Evolutionary conservation across 352 stramenopile species (phyloP).

Genomic region (Pythium plurisporium): DNA sequence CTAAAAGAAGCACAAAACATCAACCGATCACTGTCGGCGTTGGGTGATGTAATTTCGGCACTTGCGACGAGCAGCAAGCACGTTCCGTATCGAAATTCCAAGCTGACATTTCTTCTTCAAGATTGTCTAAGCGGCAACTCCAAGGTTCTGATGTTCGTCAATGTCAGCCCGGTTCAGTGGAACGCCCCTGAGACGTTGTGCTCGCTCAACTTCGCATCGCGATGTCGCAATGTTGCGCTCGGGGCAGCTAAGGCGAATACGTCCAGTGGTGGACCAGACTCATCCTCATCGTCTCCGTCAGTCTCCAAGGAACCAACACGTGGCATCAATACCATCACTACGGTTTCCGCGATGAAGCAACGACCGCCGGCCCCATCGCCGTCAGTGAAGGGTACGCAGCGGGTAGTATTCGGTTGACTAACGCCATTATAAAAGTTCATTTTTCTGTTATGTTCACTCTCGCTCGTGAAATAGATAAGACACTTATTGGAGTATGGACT

Average conservation of each 20-base stretch:
- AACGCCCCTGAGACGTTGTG: conserved; percentile 87
- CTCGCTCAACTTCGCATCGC: conserved; percentile 88
- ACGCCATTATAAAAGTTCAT: background rate
- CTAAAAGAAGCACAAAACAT: conserved; percentile 96
- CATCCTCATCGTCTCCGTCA: conserved; percentile 10
- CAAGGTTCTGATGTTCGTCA: conserved; percentile 86
- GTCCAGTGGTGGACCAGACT: conserved; percentile 6
- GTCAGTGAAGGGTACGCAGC: conserved; percentile 6
- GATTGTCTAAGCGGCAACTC: conserved; percentile 77
- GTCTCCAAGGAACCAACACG: conserved; percentile 1
- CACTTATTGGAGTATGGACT: conserved; percentile 11
- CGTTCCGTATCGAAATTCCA: conserved; percentile 95
- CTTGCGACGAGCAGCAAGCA: conserved; percentile 86
- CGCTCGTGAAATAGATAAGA: conserved; percentile 9
- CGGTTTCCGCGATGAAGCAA: background rate
- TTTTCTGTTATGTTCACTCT: background rate
- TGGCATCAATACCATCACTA: conserved; percentile 3
- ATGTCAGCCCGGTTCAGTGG: conserved; percentile 85
- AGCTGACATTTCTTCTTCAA: conserved; percentile 90
- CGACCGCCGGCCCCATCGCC: conserved; percentile 1
- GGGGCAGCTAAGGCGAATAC: conserved; percentile 70
- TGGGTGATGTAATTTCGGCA: conserved; percentile 94
- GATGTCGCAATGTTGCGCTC: conserved; percentile 85
- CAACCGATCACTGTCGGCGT: conserved; percentile 92
- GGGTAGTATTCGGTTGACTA: conserved; percentile 14